phyloP scores from a whole-genome alignment of 2,329 filamentous ascomycete species.

The Monosporascus sp. region DNA sequence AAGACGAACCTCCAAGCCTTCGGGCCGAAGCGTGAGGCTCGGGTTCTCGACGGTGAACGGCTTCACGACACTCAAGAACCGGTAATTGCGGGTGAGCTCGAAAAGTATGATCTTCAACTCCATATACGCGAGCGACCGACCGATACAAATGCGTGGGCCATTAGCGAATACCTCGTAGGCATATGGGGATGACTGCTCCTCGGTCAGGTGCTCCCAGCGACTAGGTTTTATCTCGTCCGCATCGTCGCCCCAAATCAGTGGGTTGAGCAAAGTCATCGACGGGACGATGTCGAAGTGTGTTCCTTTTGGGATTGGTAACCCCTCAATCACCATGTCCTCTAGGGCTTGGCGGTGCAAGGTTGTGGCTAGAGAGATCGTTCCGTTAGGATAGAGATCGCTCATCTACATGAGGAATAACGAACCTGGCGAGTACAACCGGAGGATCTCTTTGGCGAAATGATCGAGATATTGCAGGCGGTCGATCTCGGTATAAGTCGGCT shows the following conservation, averaged over 20 bases:
- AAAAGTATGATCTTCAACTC: slow-evolving; percentile 10
- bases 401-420: neutral
- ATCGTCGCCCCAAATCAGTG: slow-evolving; percentile 31
- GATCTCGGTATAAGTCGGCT: slow-evolving; percentile 18
- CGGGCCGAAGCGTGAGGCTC: slow-evolving; percentile 3
- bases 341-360: slow-evolving; percentile 23
- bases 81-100: slow-evolving; percentile 6
- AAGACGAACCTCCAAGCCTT: slow-evolving; percentile 2
- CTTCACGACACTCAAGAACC: slow-evolving; percentile 1
- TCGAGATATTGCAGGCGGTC: slow-evolving; percentile 29
- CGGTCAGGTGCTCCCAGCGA: slow-evolving; percentile 26
- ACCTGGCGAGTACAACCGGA: slow-evolving; percentile 27
- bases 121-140: slow-evolving; percentile 5
- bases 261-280: slow-evolving; percentile 28
- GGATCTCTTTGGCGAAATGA: slow-evolving; percentile 32
- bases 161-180: slow-evolving; percentile 20
- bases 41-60: slow-evolving; percentile 4
- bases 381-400: slow-evolving; percentile 3
- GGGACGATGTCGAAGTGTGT: slow-evolving; percentile 30
- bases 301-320: slow-evolving; percentile 27
- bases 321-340: slow-evolving; percentile 26
- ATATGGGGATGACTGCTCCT: slow-evolving; percentile 21
- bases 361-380: slow-evolving; percentile 5
- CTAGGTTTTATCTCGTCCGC: slow-evolving; percentile 32
- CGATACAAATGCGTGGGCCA: slow-evolving; percentile 6